Evolutionary conservation across 768 basidiomycete species (phyloP).

Genomic region (Chalciporus piperatus): DNA sequence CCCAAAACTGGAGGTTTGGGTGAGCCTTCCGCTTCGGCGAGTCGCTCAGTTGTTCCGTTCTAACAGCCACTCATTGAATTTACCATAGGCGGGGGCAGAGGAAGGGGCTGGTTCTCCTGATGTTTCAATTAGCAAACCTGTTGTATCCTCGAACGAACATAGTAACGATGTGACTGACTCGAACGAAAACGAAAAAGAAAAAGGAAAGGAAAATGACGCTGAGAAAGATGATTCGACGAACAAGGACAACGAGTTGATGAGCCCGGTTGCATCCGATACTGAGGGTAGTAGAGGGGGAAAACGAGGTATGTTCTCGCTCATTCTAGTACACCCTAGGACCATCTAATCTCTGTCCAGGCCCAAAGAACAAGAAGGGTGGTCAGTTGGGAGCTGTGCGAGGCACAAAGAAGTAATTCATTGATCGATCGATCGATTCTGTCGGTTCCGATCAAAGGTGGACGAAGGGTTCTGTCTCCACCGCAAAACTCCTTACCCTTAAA

Average conservation of each 20-base stretch:
- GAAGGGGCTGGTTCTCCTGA: too few relatives aligned
- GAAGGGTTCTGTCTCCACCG: neutral
- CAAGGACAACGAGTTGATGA: conserved; percentile 12
- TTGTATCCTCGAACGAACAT: conserved; percentile 28
- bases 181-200: conserved; percentile 20
- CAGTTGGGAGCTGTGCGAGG: neutral
- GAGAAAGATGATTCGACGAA: conserved; percentile 16
- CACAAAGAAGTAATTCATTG: neutral
- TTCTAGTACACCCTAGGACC: neutral
- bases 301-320: conserved; percentile 14
- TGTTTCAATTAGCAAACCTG: conserved; percentile 18
- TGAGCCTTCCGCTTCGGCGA: conserved; percentile 34
- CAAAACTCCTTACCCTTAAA: neutral
- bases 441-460: too few relatives aligned
- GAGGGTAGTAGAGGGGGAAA: conserved; percentile 10
- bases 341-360: conserved; percentile 13
- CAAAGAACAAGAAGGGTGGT: neutral
- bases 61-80: conserved; percentile 30
- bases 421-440: neutral
- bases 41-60: conserved; percentile 20
- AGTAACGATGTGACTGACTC: conserved; percentile 25
- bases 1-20: conserved; percentile 20
- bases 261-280: conserved; percentile 15
- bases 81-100: too few relatives aligned
- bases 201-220: conserved; percentile 24